Conservation (phyloP, 345 rosid genomes). For the Carallia pectinifolia region DNA sequence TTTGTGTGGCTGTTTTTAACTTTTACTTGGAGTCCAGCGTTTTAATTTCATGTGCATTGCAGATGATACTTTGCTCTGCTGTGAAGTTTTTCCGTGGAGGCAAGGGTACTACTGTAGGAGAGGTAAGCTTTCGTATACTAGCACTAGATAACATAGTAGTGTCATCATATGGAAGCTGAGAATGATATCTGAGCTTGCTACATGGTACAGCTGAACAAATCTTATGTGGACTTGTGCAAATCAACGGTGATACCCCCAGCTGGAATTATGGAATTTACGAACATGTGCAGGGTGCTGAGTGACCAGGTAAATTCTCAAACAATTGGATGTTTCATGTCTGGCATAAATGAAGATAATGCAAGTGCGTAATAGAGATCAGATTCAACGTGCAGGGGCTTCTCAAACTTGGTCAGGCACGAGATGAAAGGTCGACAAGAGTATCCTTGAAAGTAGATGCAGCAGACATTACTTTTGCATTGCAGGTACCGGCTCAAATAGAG, state of each 20-base stretch:
- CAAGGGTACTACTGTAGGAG: conserved; percentile 67
- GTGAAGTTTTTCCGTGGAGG: conserved; percentile 72
- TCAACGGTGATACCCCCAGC: conserved; percentile 63
- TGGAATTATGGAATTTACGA: conserved; percentile 60
- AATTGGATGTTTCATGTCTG: neutral
- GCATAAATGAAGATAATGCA: neutral
- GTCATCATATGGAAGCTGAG: neutral
- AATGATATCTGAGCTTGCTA: conserved; percentile 7
- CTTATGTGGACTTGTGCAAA: conserved; percentile 66
- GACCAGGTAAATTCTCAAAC: conserved; percentile 62
- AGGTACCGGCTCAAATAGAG: conserved; percentile 38
- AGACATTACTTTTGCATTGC: conserved; percentile 80
- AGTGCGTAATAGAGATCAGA: too few species aligned
- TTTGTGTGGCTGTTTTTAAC: neutral
- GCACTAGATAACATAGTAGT: neutral
- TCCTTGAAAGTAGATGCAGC: conserved; percentile 69
- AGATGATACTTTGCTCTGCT: conserved; percentile 82
- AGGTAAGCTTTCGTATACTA: conserved; percentile 42
- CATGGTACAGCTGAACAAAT: conserved; percentile 65
- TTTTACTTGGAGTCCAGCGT: neutral
- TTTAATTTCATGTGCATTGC: conserved; percentile 15
- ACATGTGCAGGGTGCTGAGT: conserved; percentile 72
- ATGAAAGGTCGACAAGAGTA: conserved; percentile 66
- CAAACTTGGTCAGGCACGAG: conserved; percentile 70
- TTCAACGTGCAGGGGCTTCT: conserved; percentile 56